Base-by-base conservation (phyloP, 2,329 filamentous ascomycete genomes). In the Colletotrichum caudatum region DNA sequence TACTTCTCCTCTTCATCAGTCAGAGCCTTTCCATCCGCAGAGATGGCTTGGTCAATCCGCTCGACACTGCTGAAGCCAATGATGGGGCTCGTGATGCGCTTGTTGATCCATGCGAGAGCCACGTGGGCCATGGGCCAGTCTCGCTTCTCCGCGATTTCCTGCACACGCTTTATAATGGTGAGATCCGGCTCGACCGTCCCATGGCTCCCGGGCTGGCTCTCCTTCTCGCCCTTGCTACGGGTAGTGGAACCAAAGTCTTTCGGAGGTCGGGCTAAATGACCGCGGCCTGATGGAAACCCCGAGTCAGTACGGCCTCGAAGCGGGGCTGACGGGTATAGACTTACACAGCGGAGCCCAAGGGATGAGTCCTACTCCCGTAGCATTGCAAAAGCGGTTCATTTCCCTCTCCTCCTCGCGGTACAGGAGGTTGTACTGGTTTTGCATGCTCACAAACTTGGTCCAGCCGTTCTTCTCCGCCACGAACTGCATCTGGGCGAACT, bases 111-210 rank as follows among this genome's bases (percentile, higher is more conserved):
- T 3, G 89, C 90, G 66, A 91, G 83, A 1, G 89, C 86, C 26
- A 93, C 87, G 67, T 91, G 87, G 56, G 88, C 87, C 86, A 93
- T 92, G 74, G 84, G 88, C 77, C 87, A 85, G 0, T 82, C 85
- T 74, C 85, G 85, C 80, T 89, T 88, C 73, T 84, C 82, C 0
- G 90, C 88, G 18, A 91, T 74, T 77, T 91, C 86, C 78, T 90
- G 84, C 2, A 82, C 76, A 9, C 79, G 65, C 72, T 79, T 73
- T 54, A 82, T 75, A 57, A 82, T 78, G 18, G 70, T 77, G 51
- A 79, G 39, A 54, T 81, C 80, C 23, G 78, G 77, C 73, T 81
- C 80, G 5, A 77, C 77, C 14, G 78, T 81, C 6, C 79, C 80
- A 41, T 77, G 76, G 48, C 75, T 71, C 0, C 76, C 78, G 3